Conservation (phyloP, 495 filamentous ascomycete species). For the Xylaria castorea region DNA sequence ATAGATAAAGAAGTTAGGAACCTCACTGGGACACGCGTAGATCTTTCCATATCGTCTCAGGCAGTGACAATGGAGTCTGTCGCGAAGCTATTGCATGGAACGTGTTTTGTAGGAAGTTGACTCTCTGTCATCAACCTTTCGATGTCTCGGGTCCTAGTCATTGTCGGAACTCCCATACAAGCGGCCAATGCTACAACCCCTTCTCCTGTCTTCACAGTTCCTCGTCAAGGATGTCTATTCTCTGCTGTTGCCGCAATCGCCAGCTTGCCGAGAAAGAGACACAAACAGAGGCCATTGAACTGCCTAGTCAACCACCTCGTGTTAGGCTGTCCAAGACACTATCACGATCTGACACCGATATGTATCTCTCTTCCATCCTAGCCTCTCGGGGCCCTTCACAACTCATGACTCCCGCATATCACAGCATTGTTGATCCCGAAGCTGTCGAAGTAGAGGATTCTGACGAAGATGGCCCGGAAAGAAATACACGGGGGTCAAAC, state of each 20-base stretch:
- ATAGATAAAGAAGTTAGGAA: not conserved
- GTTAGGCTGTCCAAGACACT: constrained; percentile 33
- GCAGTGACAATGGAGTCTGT: not conserved
- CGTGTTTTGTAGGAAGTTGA: not conserved
- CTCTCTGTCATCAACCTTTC: not conserved
- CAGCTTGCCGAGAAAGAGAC: constrained; percentile 33
- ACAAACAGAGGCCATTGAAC: constrained; percentile 30
- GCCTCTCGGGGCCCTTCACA: constrained; percentile 31
- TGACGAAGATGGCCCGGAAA: constrained; percentile 46
- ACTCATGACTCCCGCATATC: constrained; percentile 30
- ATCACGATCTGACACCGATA: constrained; percentile 31
- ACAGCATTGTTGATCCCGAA: constrained; percentile 38
- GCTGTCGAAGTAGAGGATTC: constrained; percentile 52
- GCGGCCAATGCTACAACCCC: constrained; percentile 26
- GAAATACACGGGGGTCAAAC: constrained; percentile 37
- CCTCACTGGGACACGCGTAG: not conserved
- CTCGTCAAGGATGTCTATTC: constrained; percentile 44
- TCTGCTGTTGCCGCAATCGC: constrained; percentile 47
- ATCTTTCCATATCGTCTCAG: not conserved
- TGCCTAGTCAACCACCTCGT: constrained; percentile 37
- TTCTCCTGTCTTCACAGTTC: constrained; percentile 24
- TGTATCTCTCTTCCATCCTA: constrained; percentile 29
- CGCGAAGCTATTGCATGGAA: not conserved
- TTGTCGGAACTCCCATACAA: constrained; percentile 23
- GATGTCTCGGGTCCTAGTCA: not conserved